Base-by-base conservation (phyloP, 225 moss, liverwort and hornwort genomes). In the Asterella californica region DNA sequence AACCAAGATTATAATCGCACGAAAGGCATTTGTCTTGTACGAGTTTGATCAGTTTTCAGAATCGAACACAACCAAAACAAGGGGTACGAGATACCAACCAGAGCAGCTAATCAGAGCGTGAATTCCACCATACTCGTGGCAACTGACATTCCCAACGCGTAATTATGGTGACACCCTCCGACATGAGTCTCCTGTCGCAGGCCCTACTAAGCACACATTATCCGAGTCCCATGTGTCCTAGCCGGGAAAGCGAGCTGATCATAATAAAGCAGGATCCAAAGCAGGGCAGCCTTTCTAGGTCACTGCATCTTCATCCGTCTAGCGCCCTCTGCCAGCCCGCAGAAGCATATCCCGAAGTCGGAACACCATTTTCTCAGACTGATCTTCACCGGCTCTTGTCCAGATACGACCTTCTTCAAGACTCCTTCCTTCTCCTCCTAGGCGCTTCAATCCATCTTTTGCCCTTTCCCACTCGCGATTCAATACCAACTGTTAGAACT, bases 271-370 rank as follows among this genome's bases (percentile, higher is more conserved):
- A 14, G 50, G 47, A 72, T 72, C 72, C 50, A 12, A 45, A 27
- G 45, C 48, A 72, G 17, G 9, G 49, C 48, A 49, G 55, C 75
- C 42, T 42, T 57, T 53, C 15, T 29, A 9, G 46, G 27, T 48
- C 73, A 5, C 34, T 30, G 47, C 24, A 27, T 1, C 48, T 24
- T 8, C 75, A n/a, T 57, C 75, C 19, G 11, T 10, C 24, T 75
- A 75, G 15, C 75, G 75, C 22, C 75, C 75, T 33, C 33, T 55
- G 0, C 55, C 75, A 32, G 75, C 75, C 75, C 75, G 75, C 75
- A 75, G 57, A 34, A 34, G 76, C 60, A 36, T 36, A 2, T 76
- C 60, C 36, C 60, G 59, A 36, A 38, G 76, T 42, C 76, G 36
- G 76, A 24, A 76, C 2, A 76, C 76, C 76, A 75, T 75, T 59